These are phyloP conservation scores for Aspergillus funiculosus DNA, from an alignment of 495 filamentous ascomycete genomes.

Conservation along the genomic window DNA sequence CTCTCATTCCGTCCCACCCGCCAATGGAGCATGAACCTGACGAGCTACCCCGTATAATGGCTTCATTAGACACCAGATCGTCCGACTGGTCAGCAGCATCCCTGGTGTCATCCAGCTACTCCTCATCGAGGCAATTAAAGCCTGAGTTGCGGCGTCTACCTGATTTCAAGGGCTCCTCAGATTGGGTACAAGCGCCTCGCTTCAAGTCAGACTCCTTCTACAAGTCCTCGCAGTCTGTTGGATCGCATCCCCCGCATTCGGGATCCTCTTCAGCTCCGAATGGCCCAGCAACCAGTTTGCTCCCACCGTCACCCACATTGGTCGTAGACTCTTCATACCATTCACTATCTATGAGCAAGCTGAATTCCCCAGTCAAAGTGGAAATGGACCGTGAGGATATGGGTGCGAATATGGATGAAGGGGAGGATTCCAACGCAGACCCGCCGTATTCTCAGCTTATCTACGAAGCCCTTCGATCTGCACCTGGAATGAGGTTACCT, in stretches of 20 bases:
- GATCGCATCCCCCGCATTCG: constrained; percentile 8
- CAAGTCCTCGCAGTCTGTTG: constrained; percentile 6
- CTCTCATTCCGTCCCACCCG: constrained; percentile 13
- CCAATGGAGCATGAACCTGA: constrained; percentile 10
- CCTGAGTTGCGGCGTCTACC: constrained; percentile 12
- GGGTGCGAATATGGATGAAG: constrained; percentile 17
- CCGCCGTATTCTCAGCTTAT: constrained; percentile 83
- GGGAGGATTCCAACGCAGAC: constrained; percentile 36
- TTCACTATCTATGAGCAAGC: constrained; percentile 14
- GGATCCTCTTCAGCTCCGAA: constrained; percentile 7
- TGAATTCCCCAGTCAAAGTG: constrained; percentile 13
- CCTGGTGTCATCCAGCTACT: constrained; percentile 10
- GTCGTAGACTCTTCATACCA: constrained; percentile 23
- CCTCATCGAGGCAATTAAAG: constrained; percentile 14
- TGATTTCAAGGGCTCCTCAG: constrained; percentile 6
- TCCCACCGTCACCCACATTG: constrained; percentile 23
- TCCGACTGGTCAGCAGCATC: constrained; percentile 11
- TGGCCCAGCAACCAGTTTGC: constrained; percentile 5
- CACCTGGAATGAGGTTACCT: constrained; percentile 59
- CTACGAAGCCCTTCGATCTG: constrained; percentile 63
- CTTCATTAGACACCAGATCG: constrained; percentile 1
- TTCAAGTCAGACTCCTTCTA: constrained; percentile 5
- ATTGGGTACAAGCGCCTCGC: constrained; percentile 10
- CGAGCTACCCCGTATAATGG: constrained; percentile 14
- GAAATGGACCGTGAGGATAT: constrained; percentile 15